These are phyloP conservation scores for Calocybe indica DNA, from an alignment of 768 basidiomycete species.

Conservation along the genomic window DNA sequence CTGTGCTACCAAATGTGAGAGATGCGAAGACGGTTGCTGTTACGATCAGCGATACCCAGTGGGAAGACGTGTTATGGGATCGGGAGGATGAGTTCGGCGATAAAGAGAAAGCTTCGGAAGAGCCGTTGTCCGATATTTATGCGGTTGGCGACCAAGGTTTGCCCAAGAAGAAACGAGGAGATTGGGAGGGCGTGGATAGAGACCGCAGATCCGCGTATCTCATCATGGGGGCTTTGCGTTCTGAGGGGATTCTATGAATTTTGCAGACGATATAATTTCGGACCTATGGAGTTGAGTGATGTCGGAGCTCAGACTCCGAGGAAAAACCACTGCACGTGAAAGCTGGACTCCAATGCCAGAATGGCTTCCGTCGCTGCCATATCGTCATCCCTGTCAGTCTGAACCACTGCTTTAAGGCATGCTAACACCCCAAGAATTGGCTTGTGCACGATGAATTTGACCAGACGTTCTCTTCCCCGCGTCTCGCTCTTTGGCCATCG, in stretches of 20 bases:
- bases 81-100: slow-evolving; percentile 53
- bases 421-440: no score
- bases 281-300: background rate
- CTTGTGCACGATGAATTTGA: background rate
- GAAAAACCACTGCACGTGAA: slow-evolving; percentile 1
- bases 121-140: slow-evolving; percentile 41
- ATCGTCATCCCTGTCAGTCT: background rate
- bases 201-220: slow-evolving; percentile 76
- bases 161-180: slow-evolving; percentile 42
- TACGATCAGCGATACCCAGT: slow-evolving; percentile 70
- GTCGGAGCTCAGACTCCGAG: background rate
- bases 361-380: background rate
- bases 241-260: slow-evolving; percentile 56
- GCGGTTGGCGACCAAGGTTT: slow-evolving; percentile 54
- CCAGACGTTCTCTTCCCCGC: slow-evolving; percentile 1
- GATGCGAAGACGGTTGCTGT: slow-evolving; percentile 76
- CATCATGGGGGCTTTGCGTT: slow-evolving; percentile 70
- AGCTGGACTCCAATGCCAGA: background rate
- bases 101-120: slow-evolving; percentile 14
- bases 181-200: slow-evolving; percentile 76
- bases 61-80: slow-evolving; percentile 79
- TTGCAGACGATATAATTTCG: background rate
- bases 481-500: slow-evolving; percentile 2
- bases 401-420: no score
- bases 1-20: slow-evolving; percentile 65